A percentile compares a stretch with the other conserved stretches of the same genome.
These are phyloP conservation scores for Jamesozyma gamospora DNA, from an alignment of 805 yeast species.

Conservation along the genomic window DNA sequence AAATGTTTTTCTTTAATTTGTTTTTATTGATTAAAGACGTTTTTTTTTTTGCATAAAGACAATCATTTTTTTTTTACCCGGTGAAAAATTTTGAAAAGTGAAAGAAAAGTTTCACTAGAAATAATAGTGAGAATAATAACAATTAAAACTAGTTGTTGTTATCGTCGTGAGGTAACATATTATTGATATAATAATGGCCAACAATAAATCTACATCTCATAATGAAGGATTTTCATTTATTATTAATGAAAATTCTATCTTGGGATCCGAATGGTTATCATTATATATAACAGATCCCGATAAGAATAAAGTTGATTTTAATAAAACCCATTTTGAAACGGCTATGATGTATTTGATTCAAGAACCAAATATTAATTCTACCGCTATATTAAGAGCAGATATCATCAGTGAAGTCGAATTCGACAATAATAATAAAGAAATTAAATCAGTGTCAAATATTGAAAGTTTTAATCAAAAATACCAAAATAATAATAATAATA, in stretches of 20 bases:
- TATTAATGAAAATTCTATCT: conserved; percentile 7
- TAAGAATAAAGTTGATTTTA: conserved; percentile 15
- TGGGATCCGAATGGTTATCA: conserved; percentile 24
- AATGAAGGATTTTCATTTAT: conserved; percentile 15
- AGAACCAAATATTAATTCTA: conserved; percentile 86
- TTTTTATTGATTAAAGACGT: too few species aligned
- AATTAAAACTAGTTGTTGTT: too few species aligned
- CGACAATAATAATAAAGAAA: background rate
- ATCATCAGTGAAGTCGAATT: conserved; percentile 40
- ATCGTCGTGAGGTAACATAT: too few species aligned
- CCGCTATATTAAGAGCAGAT: conserved; percentile 84
- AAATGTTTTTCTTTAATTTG: too few species aligned
- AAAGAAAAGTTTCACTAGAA: background rate
- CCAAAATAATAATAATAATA: too few species aligned
- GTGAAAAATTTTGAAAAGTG: too few species aligned
- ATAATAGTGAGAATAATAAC: too few species aligned
- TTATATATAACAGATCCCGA: conserved; percentile 12
- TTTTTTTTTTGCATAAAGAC: background rate
- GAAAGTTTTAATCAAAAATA: conserved; percentile 7
- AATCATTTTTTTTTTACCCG: too few species aligned
- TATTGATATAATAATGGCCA: too few species aligned
- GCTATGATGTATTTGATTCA: conserved; percentile 74
- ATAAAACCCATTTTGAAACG: conserved; percentile 45
- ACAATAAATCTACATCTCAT: conserved; percentile 3
- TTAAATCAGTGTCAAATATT: background rate